Evolutionary conservation across 2,329 filamentous ascomycete species (phyloP), one percentile per base, ranked within the genome.

Genomic region (Sphaerulina populicola): DNA sequence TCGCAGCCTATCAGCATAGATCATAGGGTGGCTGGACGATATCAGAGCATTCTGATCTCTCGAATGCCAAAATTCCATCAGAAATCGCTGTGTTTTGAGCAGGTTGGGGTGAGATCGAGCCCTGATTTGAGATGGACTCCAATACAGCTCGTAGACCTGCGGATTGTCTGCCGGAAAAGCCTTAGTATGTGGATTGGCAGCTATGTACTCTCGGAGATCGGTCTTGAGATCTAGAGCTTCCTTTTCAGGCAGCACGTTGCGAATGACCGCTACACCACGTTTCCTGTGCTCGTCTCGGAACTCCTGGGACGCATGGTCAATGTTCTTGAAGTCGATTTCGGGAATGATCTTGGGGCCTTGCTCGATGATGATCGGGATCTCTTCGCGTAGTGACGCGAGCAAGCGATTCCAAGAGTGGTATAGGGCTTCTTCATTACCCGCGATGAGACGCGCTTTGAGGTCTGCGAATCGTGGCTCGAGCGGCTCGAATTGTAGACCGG

Each of bases 241-340:
- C 14, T 69, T 55, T 54, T 74, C 64, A 1, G 69, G 62, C 0
- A 76, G 60, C 1, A 75, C 73, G 30, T 71, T 69, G 38, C 72
- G 66, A 35, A 76, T 67, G 6, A 76, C 69, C 3, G 73, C 72
- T 1, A 75, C 73, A 14, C 74, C 74, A 31, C 82, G 77, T 60
- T 81, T 79, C 59, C 75, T 75, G 46, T 83, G 71, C 60, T 78
- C 77, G 43, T 71, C 70, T 47, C 71, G 73, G 64, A 86, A 86
- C 1, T 74, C 69, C 21, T 75, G 70, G 2, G 77, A 74, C 46
- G 76, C 73, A 48, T 71, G 54, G 29, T 63, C 60, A 38, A 76
- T 64, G 40, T 75, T 71, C 29, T 69, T 68, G 63, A 72, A 76
- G 47, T 74, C 61, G 35, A 76, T 75, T 52, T 73, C 67, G 0